Conservation (phyloP, 176 grass and related monocot species). For the Zea mays region DNA sequence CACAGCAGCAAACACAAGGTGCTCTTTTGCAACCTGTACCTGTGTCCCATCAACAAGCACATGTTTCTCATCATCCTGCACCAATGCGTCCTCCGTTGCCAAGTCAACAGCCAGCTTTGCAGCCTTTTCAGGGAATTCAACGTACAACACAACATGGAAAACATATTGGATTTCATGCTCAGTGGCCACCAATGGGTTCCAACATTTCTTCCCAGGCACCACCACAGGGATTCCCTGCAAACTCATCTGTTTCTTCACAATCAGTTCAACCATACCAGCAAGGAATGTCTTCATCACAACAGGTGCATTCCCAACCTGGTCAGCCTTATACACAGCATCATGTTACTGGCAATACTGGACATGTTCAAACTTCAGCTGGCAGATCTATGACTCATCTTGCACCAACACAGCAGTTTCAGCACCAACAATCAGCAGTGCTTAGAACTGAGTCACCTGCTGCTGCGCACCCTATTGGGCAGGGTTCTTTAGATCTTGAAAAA, state of each 20-base stretch:
- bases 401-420: constrained; percentile 53
- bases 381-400: constrained; percentile 44
- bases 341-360: constrained; percentile 29
- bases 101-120: constrained; percentile 53
- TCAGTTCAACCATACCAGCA: constrained; percentile 54
- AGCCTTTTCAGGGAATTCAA: constrained; percentile 42
- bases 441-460: constrained; percentile 22
- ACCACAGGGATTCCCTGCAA: constrained; percentile 49
- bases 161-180: constrained; percentile 52
- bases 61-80: constrained; percentile 46
- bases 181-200: constrained; percentile 40
- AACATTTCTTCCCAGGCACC: constrained; percentile 46
- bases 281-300: constrained; percentile 48
- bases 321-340: constrained; percentile 45
- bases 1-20: constrained; percentile 50
- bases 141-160: constrained; percentile 53
- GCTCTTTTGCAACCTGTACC: constrained; percentile 47
- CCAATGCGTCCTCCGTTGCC: constrained; percentile 47
- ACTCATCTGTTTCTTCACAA: constrained; percentile 42
- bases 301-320: constrained; percentile 43
- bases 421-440: constrained; percentile 42
- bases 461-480: constrained; percentile 31
- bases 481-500: constrained; percentile 18
- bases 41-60: constrained; percentile 48
- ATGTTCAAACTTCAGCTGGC: constrained; percentile 39